Evolutionary conservation across 2,329 filamentous ascomycete genomes (phyloP).

Genomic region (Fusarium keratoplasticum): DNA sequence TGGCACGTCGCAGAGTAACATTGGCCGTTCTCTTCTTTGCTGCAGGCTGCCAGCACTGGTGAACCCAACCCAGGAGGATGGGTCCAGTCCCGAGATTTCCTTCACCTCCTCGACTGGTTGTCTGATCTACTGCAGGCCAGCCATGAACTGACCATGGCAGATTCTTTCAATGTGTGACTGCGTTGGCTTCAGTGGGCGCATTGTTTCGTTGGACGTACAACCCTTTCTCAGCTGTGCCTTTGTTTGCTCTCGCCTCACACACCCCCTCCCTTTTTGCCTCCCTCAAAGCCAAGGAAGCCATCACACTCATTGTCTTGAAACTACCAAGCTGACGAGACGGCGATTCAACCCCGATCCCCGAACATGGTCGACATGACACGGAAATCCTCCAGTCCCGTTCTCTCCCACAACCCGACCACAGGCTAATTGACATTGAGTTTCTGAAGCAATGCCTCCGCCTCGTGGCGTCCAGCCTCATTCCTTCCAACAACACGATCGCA

Average conservation of each 20-base stretch:
- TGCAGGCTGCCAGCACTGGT: background rate
- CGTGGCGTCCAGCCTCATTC: conserved; percentile 31
- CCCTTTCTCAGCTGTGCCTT: background rate
- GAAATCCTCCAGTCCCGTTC: background rate
- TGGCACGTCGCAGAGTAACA: conserved; percentile 40
- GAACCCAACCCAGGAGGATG: conserved; percentile 21
- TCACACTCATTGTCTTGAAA: conserved; percentile 22
- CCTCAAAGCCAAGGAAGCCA: conserved; percentile 7
- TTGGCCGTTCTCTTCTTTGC: conserved; percentile 12
- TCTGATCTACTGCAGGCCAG: conserved; percentile 10
- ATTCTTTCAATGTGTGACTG: background rate
- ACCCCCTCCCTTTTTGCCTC: conserved; percentile 8
- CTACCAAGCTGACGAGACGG: background rate
- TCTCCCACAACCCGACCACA: background rate
- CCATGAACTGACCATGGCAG: conserved; percentile 6
- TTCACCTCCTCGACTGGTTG: background rate
- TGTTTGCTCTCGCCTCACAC: background rate
- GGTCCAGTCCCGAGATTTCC: background rate
- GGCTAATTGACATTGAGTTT: conserved; percentile 5
- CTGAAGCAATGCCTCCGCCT: background rate
- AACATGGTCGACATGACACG: conserved; percentile 18
- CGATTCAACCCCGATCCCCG: conserved; percentile 13
- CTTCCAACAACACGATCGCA: conserved; percentile 11
- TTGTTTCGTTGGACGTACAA: background rate
- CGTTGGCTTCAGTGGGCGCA: background rate